Base-by-base conservation (phyloP, 106 monocot species). In the Acorus gramineus region DNA sequence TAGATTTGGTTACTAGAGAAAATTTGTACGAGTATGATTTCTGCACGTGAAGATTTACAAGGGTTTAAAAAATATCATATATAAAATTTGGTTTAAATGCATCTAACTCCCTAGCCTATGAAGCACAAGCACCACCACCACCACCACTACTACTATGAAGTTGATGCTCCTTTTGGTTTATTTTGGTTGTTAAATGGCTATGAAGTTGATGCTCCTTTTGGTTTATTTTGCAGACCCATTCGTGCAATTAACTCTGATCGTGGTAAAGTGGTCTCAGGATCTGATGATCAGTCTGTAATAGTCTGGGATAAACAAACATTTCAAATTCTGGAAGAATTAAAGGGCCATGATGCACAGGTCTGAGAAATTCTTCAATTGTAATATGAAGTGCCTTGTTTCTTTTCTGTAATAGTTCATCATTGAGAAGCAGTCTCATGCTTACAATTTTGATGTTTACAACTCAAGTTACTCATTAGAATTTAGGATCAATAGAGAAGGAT, bases 281-380 rank as follows among this genome's bases (percentile, higher is more conserved):
- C 98, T 64, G 98, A 98, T 83, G 98, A 98, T 75, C 88, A 85
- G 7, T 85, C 92, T 65, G 85, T 98, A 54, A 89, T 98, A 67
- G 98, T 98, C 55, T 98, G 98, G 98, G 98, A 98, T 78, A 98
- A 98, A 61, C 85, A 88, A 54, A 89, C 79, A 56, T 89, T 65
- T 71, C 84, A 92, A 74, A 91, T 79, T 70, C 73, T 98, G 8
- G 98, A 98, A 79, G 98, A 98, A 68, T 70, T 98, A 62, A 98
- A 98, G 69, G 98, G 98, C 55, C 98, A 98, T 68, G 85, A 80
- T 65, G 85, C 78, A 74, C 69, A 85, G 71, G 93, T 93, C 49
- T 73, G 80, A n/a, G 67, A 63, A 3, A 8, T 67, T 56, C 47
- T 66, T 57, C 28, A 51, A 13, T 61, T 64, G 12, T 57, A 43